Conservation (phyloP, 805 yeast genomes). For the Teunomyces cretensis region DNA sequence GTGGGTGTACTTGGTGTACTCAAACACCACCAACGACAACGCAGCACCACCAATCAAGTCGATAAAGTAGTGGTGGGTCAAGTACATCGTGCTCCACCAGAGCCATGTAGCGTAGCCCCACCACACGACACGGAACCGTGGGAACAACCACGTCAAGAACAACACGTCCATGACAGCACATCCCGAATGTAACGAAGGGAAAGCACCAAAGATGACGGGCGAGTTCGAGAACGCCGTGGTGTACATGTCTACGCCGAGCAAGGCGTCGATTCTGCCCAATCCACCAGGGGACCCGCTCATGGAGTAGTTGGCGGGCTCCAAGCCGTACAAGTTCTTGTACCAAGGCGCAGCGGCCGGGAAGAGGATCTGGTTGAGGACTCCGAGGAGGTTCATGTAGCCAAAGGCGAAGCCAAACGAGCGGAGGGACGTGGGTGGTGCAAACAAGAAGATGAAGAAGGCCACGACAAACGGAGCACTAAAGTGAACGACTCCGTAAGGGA, state of each 20-base stretch:
- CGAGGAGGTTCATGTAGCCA: slow-evolving; percentile 89
- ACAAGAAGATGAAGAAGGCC: slow-evolving; percentile 72
- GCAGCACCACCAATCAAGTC: slow-evolving; percentile 93
- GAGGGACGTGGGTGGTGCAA: slow-evolving; percentile 87
- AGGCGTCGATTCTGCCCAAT: slow-evolving; percentile 75
- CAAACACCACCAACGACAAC: slow-evolving; percentile 70
- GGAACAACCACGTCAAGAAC: slow-evolving; percentile 81
- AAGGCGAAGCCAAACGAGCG: slow-evolving; percentile 88
- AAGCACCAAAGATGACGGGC: slow-evolving; percentile 93
- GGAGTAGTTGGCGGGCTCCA: slow-evolving; percentile 84
- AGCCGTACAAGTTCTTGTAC: slow-evolving; percentile 83
- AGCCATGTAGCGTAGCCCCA: slow-evolving; percentile 83
- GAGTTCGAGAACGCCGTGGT: slow-evolving; percentile 80
- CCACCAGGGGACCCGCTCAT: slow-evolving; percentile 98
- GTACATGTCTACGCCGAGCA: slow-evolving; percentile 80
- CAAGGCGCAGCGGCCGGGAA: slow-evolving; percentile 98
- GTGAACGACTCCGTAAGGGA: slow-evolving; percentile 91
- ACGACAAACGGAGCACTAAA: slow-evolving; percentile 88
- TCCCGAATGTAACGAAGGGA: slow-evolving; percentile 85
- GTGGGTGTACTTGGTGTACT: slow-evolving; percentile 62
- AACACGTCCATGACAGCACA: slow-evolving; percentile 92
- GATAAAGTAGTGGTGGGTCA: slow-evolving; percentile 94
- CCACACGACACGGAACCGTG: slow-evolving; percentile 63
- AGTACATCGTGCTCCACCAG: slow-evolving; percentile 98
- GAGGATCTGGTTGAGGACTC: slow-evolving; percentile 76